Conservation (phyloP, 768 basidiomycete genomes). For the Phylloporus rhodoxanthus region DNA sequence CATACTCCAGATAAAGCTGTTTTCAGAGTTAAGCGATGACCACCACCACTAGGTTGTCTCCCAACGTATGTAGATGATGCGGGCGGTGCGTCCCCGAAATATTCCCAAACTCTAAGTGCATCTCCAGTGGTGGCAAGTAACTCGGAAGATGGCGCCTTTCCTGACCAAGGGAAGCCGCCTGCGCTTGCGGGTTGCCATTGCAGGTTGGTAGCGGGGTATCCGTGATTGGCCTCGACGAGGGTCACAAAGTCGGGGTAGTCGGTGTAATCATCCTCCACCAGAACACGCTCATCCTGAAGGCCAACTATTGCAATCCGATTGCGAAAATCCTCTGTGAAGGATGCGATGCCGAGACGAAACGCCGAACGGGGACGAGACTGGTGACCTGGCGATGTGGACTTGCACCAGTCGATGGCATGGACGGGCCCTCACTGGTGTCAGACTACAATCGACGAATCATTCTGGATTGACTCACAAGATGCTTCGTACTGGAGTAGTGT, state of each 20-base stretch:
- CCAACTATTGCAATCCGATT: conserved; percentile 78
- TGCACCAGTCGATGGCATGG: conserved; percentile 85
- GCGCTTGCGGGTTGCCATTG: conserved; percentile 87
- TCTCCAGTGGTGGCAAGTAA: conserved; percentile 92
- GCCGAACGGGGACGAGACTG: conserved; percentile 67
- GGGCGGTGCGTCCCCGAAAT: conserved; percentile 59
- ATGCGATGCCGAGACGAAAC: conserved; percentile 81
- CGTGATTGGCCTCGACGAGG: conserved; percentile 76
- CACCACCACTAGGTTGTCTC: conserved; percentile 47
- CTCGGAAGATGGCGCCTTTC: conserved; percentile 65
- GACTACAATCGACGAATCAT: conserved; percentile 5
- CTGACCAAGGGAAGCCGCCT: conserved; percentile 57
- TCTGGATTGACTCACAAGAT: conserved; percentile 55
- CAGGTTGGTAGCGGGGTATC: conserved; percentile 89
- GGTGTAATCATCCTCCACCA: conserved; percentile 77
- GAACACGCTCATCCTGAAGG: conserved; percentile 79
- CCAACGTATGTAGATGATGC: conserved; percentile 65
- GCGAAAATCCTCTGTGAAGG: conserved; percentile 77
- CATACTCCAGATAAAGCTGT: conserved; percentile 78
- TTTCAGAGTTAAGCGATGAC: conserved; percentile 66
- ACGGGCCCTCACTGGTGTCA: conserved; percentile 62
- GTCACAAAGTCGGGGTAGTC: conserved; percentile 85
- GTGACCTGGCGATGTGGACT: conserved; percentile 68
- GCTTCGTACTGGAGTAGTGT: conserved; percentile 79
- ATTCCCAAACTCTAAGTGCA: conserved; percentile 88